Evolutionary conservation across 129 eudicot species (phyloP), one percentile per base, ranked within the genome.

Genomic region (Pulicaria dysenterica): DNA sequence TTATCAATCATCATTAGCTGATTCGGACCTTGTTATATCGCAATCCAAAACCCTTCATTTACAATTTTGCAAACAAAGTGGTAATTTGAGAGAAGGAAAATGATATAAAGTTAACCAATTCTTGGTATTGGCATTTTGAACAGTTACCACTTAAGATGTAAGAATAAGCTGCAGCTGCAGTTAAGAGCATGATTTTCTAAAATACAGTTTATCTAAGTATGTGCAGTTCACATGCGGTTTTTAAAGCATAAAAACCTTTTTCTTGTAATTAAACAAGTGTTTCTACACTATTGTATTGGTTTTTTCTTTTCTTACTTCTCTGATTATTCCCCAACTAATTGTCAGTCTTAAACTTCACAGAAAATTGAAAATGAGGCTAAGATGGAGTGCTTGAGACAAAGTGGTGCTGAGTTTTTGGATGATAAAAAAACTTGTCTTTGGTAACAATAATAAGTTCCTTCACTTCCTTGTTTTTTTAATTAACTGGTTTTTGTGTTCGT

Each of bases 41-140:
- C 34, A 67, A 67, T 49, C 63, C 11, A 69, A 69, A 51, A 47
- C 40, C 71, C 31, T 46, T 13, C 19, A 46, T 66, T 39, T 51
- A 41, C 59, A n/a, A 1, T 51, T 15, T 67, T n/a, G 15, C 69
- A 16, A 13, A 53, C 5, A 40, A 12, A 69, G 51, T 2, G 7
- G 46, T 54, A 42, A 51, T 5, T 55, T 44, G 4, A 69, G 64
- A 6, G 40, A 58, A 44, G 7, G 12, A 54, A 70, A 17, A 42
- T 19, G 65, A 70, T 55, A 71, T 11, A 11, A 15, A 39, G 36
- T 7, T 1, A 9, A 47, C 46, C 41, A 36, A 61, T 5, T 13
- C 41, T 61, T 16, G 42, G 4, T 7, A 62, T 50, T 62, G 50
- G 15, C 53, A 49, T 40, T 36, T 16, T 58, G 11, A 13, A 60